Evolutionary conservation across 345 rosid genomes (phyloP).

Genomic region (Eucalyptus coolabah): DNA sequence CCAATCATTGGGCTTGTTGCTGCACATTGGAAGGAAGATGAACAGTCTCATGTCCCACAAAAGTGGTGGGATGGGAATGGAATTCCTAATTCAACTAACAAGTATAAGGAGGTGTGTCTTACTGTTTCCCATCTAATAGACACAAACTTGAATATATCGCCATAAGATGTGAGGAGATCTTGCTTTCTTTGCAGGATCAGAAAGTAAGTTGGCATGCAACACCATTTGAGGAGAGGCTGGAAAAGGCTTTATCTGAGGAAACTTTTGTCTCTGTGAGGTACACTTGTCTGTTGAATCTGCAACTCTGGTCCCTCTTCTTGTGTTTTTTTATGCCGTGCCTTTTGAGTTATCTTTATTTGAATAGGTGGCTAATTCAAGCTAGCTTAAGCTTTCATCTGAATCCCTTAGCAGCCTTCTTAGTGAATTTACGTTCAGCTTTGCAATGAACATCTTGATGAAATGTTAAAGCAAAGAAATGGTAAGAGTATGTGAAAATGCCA

Average conservation of each 20-base stretch:
- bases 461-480: background rate
- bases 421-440: background rate
- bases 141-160: background rate
- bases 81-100: conserved; percentile 89
- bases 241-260: conserved; percentile 84
- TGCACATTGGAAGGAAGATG: conserved; percentile 78
- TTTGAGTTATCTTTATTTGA: no score
- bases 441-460: background rate
- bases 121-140: background rate
- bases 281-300: background rate
- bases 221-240: conserved; percentile 93
- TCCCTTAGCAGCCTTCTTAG: background rate
- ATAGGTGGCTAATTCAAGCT: background rate
- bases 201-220: conserved; percentile 99
- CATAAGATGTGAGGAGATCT: background rate
- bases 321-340: background rate
- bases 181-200: conserved; percentile 59
- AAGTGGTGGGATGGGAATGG: conserved; percentile 99
- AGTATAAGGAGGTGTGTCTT: conserved; percentile 75
- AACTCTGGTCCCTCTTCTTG: background rate
- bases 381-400: background rate
- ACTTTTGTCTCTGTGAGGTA: conserved; percentile 39
- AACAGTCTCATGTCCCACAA: conserved; percentile 30
- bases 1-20: conserved; percentile 94
- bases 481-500: background rate